These are phyloP conservation scores for Globisporangium polare DNA, from an alignment of 352 stramenopile genomes.

Conservation along the genomic window DNA sequence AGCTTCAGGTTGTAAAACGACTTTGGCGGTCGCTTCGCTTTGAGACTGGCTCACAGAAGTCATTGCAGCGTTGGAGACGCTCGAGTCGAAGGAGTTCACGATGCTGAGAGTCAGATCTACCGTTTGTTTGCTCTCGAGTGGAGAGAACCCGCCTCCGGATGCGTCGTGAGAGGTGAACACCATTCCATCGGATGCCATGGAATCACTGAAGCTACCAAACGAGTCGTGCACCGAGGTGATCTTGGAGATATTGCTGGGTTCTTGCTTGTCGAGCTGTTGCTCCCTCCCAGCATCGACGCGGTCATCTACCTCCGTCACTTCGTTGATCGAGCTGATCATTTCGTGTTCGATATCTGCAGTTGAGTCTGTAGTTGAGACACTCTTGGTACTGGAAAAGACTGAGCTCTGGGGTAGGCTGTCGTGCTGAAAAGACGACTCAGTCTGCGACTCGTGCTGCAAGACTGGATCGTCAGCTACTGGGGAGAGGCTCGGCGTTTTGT, in stretches of 20 bases:
- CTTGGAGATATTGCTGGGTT: background rate
- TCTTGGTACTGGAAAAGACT: background rate
- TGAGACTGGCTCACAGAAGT: conserved; percentile 6
- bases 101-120: conserved; percentile 23
- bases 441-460: background rate
- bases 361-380: background rate
- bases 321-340: background rate
- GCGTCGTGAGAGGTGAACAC: background rate
- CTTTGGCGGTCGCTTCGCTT: background rate
- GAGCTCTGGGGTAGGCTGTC: background rate
- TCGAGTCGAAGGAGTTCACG: conserved; percentile 28
- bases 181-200: background rate
- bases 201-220: conserved; percentile 3
- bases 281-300: background rate
- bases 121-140: background rate
- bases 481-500: background rate
- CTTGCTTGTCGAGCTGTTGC: background rate
- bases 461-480: background rate
- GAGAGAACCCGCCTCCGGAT: background rate
- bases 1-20: background rate
- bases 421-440: background rate
- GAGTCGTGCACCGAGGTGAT: conserved; percentile 1
- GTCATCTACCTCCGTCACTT: background rate
- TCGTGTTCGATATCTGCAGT: background rate
- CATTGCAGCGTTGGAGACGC: conserved; percentile 16